Evolutionary conservation across 495 filamentous ascomycete genomes (phyloP), one percentile per base, ranked within the genome.

Genomic region (Xylaria sp.): DNA sequence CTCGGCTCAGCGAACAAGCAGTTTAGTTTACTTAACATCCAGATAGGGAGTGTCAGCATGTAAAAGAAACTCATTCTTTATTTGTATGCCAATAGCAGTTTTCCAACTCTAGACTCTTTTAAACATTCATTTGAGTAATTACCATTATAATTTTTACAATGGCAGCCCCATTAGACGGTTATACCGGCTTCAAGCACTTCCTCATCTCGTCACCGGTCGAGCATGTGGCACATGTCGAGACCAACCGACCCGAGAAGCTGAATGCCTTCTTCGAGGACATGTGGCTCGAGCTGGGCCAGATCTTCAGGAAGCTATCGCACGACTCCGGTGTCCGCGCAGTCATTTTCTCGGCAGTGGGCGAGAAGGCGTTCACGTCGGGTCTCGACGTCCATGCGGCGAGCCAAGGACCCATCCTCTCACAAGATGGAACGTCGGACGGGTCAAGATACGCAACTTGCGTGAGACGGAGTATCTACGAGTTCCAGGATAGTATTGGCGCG

Each of bases 211-310:
- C 91, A 67, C 93, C 94, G 0, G 73, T 79, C 17, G 84, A 90
- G 67, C 89, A 89, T 82, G 93, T 98, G 48, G 93, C 92, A 12
- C 93, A 97, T 79, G 94, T 99, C 62, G 92, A 98, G 79, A 97
- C 97, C 83, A 95, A 97, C 84, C 89, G 96, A 9, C 89, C 95
- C 1, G 80, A 89, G 63, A 98, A 97, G 83, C 83, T 97, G 78
- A 99, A 99, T 81, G 90, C 96, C 67, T 98, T 98, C 81, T 83
- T 89, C 71, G 91, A 94, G 81, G 84, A 90, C 55, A 97, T 98
- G 93, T 99, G 95, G 94, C 82, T 90, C 55, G 93, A 97, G 83
- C 81, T 98, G 67, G 85, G 88, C 66, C 74, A 78, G 11, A 82
- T 97, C 78, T 97, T 99, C 85, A 78, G 82, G 70, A 82, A 86